A percentile compares a stretch with the other conserved stretches of the same genome.
phyloP scores from a whole-genome alignment of 805 yeast genomes.

The Ogataea salicorniae region DNA sequence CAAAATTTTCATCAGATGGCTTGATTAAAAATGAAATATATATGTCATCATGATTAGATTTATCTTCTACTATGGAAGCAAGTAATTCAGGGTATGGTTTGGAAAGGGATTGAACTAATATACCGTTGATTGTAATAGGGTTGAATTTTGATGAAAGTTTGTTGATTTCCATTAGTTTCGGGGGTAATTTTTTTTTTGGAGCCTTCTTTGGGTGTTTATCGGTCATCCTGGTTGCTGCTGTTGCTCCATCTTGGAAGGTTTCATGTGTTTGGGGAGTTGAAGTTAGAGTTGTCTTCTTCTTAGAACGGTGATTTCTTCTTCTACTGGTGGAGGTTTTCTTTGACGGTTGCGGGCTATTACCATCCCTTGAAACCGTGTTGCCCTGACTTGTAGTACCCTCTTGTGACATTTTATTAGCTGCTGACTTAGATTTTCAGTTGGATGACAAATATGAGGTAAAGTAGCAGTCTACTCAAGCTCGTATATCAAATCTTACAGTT shows the following conservation, averaged over 20 bases:
- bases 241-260: neutral
- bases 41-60: conserved; percentile 18
- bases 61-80: conserved; percentile 10
- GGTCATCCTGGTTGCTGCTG: neutral
- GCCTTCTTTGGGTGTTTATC: neutral
- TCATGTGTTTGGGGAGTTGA: neutral
- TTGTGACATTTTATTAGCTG: too few relatives aligned
- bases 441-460: too few relatives aligned
- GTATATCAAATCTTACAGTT: too few relatives aligned
- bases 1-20: conserved; percentile 73
- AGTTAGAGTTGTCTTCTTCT: neutral
- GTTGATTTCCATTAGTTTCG: conserved; percentile 16
- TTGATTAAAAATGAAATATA: conserved; percentile 40
- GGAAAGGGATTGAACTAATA: conserved; percentile 17
- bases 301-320: neutral
- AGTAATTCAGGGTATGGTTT: conserved; percentile 16
- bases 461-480: too few relatives aligned
- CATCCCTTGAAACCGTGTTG: too few relatives aligned
- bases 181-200: conserved; percentile 4
- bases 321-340: neutral
- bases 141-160: conserved; percentile 16
- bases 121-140: conserved; percentile 30
- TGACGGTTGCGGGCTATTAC: too few relatives aligned
- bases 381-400: too few relatives aligned
- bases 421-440: too few relatives aligned